A percentile compares a stretch with the other conserved stretches of the same genome.
Evolutionary conservation across 176 grass and related monocot species (phyloP).

Genomic region (Triticum timopheevii): DNA sequence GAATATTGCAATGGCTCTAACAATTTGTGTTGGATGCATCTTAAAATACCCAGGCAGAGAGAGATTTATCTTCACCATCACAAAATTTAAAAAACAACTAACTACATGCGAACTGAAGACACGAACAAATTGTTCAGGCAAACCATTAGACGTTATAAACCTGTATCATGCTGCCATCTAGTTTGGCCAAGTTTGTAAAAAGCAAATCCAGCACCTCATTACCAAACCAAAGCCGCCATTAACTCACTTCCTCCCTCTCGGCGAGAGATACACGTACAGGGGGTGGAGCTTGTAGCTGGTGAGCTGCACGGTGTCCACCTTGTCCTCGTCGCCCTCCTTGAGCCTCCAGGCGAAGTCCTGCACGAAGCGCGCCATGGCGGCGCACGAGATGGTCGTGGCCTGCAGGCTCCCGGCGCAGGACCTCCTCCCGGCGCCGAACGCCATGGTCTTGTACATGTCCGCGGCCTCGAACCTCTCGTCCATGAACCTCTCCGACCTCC

Average conservation of each 20-base stretch:
- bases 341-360: conserved; percentile 78
- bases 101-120: too few relatives aligned
- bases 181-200: not conserved
- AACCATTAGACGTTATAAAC: not conserved
- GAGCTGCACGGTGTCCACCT: conserved; percentile 68
- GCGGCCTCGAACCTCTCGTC: conserved; percentile 33
- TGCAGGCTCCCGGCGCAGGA: conserved; percentile 63
- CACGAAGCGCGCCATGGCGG: conserved; percentile 60
- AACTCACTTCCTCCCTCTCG: conserved; percentile 38
- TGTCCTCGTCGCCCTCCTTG: conserved; percentile 65
- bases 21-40: too few relatives aligned
- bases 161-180: not conserved
- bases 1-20: too few relatives aligned
- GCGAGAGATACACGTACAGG: conserved; percentile 46
- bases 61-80: too few relatives aligned
- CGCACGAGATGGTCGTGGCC: conserved; percentile 55
- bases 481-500: conserved; percentile 84
- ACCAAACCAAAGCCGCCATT: not conserved
- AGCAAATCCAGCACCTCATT: not conserved
- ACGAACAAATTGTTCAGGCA: not conserved
- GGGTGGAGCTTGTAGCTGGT: conserved; percentile 65
- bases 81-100: too few relatives aligned
- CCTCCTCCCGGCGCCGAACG: conserved; percentile 78
- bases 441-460: conserved; percentile 76
- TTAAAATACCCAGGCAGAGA: too few relatives aligned